Percentiles rank a stretch among this genome's conserved stretches.
Conservation (phyloP, 495 filamentous ascomycete species). For the Tuber microsphaerosporum region DNA sequence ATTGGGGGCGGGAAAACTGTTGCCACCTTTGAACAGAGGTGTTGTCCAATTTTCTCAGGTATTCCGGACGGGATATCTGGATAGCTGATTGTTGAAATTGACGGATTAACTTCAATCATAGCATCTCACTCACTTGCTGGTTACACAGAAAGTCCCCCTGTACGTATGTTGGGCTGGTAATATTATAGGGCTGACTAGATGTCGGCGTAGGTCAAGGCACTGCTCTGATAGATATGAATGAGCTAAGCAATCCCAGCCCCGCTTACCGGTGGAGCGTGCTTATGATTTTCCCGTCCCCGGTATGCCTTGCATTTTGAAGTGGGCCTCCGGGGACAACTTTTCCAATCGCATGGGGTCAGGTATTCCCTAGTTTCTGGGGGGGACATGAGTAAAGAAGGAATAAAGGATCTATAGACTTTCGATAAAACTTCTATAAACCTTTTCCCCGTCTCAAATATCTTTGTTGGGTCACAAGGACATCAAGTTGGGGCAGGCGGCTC, state of each 20-base stretch:
- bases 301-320: background rate
- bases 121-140: background rate
- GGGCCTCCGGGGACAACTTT: background rate
- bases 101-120: background rate
- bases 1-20: background rate
- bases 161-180: background rate
- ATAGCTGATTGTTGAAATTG: background rate
- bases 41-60: background rate
- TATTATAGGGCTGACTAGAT: background rate
- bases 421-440: background rate
- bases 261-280: background rate
- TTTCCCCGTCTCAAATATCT: background rate
- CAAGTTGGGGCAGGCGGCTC: background rate
- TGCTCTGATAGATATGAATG: background rate
- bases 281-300: background rate
- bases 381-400: background rate
- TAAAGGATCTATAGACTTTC: background rate
- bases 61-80: background rate
- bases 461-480: background rate
- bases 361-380: background rate
- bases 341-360: background rate
- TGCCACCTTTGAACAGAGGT: background rate
- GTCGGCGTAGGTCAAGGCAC: background rate
- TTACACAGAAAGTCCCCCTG: background rate
- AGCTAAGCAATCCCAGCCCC: background rate